Conservation (phyloP, 495 filamentous ascomycete genomes). For the Podospora didyma region DNA sequence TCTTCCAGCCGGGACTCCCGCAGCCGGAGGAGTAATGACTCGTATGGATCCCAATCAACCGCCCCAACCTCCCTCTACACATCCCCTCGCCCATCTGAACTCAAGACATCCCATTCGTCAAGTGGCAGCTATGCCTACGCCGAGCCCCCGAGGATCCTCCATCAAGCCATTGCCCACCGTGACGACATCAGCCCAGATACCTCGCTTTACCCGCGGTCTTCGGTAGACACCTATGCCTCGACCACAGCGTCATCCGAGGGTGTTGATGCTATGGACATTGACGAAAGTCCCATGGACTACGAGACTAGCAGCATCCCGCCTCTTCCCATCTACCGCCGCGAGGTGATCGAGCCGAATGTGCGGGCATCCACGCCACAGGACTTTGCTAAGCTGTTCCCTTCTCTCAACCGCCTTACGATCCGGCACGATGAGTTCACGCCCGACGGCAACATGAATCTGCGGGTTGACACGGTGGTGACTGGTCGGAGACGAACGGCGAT, state of each 20-base stretch:
- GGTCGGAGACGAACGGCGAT: slow-evolving; percentile 60
- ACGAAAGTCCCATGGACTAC: slow-evolving; percentile 41
- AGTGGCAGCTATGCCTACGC: slow-evolving; percentile 15
- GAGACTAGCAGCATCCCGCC: slow-evolving; percentile 39
- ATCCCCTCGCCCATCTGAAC: slow-evolving; percentile 48
- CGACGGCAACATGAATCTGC: slow-evolving; percentile 97
- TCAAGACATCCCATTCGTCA: slow-evolving; percentile 36
- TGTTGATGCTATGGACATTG: slow-evolving; percentile 53
- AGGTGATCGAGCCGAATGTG: slow-evolving; percentile 57
- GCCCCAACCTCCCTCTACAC: slow-evolving; percentile 59
- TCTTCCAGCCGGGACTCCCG: slow-evolving; percentile 56
- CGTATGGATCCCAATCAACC: slow-evolving; percentile 64
- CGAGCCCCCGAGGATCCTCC: slow-evolving; percentile 29
- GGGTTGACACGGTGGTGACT: slow-evolving; percentile 73
- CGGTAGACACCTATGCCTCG: slow-evolving; percentile 77
- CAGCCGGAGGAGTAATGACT: slow-evolving; percentile 52
- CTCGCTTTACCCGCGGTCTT: slow-evolving; percentile 55
- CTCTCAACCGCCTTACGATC: slow-evolving; percentile 72
- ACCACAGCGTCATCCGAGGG: slow-evolving; percentile 63
- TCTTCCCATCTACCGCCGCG: slow-evolving; percentile 58
- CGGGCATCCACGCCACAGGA: slow-evolving; percentile 74
- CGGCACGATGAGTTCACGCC: slow-evolving; percentile 86
- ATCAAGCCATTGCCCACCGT: slow-evolving; percentile 33
- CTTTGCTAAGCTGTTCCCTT: slow-evolving; percentile 86
- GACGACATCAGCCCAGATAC: slow-evolving; percentile 45